These are phyloP conservation scores for Begonia loranthoides DNA, from an alignment of 306 rosid genomes.

Conservation along the genomic window DNA sequence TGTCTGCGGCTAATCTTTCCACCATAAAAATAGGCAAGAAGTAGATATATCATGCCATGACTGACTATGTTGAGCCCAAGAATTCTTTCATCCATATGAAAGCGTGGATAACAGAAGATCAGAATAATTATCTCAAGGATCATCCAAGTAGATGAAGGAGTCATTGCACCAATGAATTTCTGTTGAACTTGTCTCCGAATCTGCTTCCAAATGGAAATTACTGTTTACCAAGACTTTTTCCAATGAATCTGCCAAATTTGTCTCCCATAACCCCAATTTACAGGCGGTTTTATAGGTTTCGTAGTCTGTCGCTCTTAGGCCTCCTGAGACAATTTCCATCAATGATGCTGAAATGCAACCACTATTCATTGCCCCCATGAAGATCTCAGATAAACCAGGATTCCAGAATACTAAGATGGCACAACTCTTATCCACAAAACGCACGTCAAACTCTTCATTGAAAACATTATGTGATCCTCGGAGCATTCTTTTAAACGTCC, in stretches of 20 bases:
- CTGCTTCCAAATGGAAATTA: constrained; percentile 11
- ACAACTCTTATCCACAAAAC: constrained; percentile 55
- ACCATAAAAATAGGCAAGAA: too few relatives aligned
- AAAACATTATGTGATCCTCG: constrained; percentile 35
- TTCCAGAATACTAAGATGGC: constrained; percentile 68
- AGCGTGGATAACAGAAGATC: too few relatives aligned
- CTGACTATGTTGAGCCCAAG: too few relatives aligned
- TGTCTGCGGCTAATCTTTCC: too few relatives aligned
- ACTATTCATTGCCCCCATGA: constrained; percentile 25
- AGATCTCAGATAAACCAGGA: constrained; percentile 34
- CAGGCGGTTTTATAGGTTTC: constrained; percentile 43
- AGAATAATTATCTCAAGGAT: constrained; percentile 20
- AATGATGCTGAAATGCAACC: constrained; percentile 33
- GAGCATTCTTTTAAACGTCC: constrained; percentile 39
- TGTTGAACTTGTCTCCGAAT: constrained; percentile 14
- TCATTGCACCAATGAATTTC: constrained; percentile 38
- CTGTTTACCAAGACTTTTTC: constrained; percentile 31
- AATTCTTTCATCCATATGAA: too few relatives aligned
- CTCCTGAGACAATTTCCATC: constrained; percentile 47
- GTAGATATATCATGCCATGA: too few relatives aligned
- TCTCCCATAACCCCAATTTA: constrained; percentile 52
- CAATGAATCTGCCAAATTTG: constrained; percentile 44
- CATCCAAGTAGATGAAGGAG: constrained; percentile 36
- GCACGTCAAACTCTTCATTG: constrained; percentile 56
- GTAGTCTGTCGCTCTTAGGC: constrained; percentile 45